These are phyloP conservation scores for Nakazawaea pomicola DNA, from an alignment of 805 yeast species.

Conservation along the genomic window DNA sequence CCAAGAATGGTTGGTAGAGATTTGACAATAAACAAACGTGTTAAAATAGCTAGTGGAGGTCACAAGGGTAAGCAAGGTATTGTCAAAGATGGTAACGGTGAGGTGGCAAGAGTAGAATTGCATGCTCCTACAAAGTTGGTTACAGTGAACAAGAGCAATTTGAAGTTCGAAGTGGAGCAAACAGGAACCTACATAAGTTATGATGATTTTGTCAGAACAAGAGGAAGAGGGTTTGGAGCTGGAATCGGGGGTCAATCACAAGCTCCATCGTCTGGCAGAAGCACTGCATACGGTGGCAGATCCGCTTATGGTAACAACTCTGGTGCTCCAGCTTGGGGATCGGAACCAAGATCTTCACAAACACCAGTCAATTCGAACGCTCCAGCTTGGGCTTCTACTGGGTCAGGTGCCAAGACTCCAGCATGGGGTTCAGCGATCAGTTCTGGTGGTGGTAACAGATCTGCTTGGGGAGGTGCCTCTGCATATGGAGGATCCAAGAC, in stretches of 20 bases:
- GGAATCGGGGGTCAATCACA: conserved; percentile 11
- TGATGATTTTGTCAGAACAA: conserved; percentile 65
- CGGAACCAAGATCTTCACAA: conserved; percentile 22
- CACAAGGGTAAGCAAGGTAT: conserved; percentile 94
- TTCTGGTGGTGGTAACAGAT: conserved; percentile 37
- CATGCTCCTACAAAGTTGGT: conserved; percentile 89
- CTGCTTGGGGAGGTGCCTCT: conserved; percentile 43
- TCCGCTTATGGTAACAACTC: conserved; percentile 26
- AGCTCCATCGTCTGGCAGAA: conserved; percentile 23
- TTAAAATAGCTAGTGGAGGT: conserved; percentile 84
- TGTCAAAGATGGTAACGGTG: conserved; percentile 89
- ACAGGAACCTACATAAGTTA: conserved; percentile 70
- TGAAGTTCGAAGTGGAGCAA: conserved; percentile 64
- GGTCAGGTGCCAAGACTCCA: conserved; percentile 43
- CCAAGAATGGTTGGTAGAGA: conserved; percentile 71
- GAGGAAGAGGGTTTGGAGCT: conserved; percentile 20
- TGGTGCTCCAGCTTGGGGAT: conserved; percentile 45
- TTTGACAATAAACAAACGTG: conserved; percentile 74
- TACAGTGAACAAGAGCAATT: conserved; percentile 73
- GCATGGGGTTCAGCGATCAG: conserved; percentile 40
- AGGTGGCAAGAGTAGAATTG: conserved; percentile 85
- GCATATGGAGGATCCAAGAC: conserved; percentile 48
- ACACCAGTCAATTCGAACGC: conserved; percentile 20
- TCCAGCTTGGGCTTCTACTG: conserved; percentile 34
- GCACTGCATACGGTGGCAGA: conserved; percentile 15